Conservation (phyloP, 2,329 filamentous ascomycete genomes). For the Botrytis hyacinthi region DNA sequence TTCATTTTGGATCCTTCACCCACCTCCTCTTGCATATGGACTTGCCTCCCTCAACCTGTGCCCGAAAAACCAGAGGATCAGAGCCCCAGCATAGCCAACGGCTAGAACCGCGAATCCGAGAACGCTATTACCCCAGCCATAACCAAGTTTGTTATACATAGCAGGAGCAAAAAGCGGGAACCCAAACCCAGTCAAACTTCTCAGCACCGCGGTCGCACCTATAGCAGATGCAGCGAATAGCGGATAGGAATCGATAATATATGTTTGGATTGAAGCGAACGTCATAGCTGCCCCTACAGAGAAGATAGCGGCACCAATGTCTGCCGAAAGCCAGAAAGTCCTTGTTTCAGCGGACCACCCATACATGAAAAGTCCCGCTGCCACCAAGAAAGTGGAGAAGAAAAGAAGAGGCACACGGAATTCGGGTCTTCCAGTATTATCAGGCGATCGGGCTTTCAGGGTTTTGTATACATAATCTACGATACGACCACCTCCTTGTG, state of each 20-base stretch:
- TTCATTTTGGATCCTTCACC: background rate
- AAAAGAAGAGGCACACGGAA: conserved; percentile 60
- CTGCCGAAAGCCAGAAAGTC: conserved; percentile 54
- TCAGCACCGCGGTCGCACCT: conserved; percentile 36
- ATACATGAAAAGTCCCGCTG: conserved; percentile 55
- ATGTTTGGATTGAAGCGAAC: conserved; percentile 41
- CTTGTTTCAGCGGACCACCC: conserved; percentile 53
- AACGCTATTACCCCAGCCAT: conserved; percentile 48
- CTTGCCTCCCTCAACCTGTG: background rate
- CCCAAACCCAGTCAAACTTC: conserved; percentile 27
- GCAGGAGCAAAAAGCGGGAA: conserved; percentile 27
- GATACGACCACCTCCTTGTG: conserved; percentile 43
- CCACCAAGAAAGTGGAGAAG: conserved; percentile 52
- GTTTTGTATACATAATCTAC: conserved; percentile 40
- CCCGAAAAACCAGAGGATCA: background rate
- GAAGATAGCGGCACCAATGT: conserved; percentile 52
- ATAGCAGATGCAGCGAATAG: conserved; percentile 40
- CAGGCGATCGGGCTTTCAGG: conserved; percentile 25
- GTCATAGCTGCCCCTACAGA: conserved; percentile 44
- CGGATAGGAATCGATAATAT: conserved; percentile 50
- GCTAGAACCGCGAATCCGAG: background rate
- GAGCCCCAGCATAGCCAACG: background rate
- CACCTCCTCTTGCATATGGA: background rate
- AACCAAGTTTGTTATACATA: conserved; percentile 39
- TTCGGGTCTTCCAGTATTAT: conserved; percentile 47